Percentiles rank a stretch among this genome's conserved stretches.
Conservation (phyloP, 176 grass and related monocot species). For the Saccharum spontaneum region DNA sequence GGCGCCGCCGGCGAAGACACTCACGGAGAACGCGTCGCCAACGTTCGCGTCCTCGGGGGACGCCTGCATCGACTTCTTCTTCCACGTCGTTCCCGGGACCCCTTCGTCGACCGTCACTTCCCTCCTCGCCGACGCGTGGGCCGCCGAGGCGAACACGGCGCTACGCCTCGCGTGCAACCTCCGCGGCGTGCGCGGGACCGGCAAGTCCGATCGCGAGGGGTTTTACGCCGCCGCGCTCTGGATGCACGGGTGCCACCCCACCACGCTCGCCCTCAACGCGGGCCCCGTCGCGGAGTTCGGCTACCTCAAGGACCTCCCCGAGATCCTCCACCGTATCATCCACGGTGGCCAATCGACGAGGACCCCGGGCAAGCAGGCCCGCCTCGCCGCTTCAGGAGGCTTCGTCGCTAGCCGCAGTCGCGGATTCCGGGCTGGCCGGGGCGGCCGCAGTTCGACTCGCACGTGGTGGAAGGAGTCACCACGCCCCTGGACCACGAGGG, state of each 20-base stretch:
- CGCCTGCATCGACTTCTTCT: constrained; percentile 72
- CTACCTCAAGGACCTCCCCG: constrained; percentile 77
- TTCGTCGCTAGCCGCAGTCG: not conserved
- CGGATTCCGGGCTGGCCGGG: not conserved
- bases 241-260: constrained; percentile 61
- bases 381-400: not conserved
- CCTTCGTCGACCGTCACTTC: not conserved
- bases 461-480: not conserved
- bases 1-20: constrained; percentile 13
- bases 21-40: constrained; percentile 51
- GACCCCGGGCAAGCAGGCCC: constrained; percentile 20
- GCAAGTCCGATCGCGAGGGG: constrained; percentile 24
- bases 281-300: constrained; percentile 44
- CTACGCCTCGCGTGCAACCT: constrained; percentile 57
- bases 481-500: not conserved
- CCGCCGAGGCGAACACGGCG: constrained; percentile 28
- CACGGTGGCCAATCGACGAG: constrained; percentile 38
- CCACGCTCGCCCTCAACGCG: constrained; percentile 70
- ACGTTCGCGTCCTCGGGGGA: constrained; percentile 48
- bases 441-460: not conserved
- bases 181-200: constrained; percentile 22
- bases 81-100: constrained; percentile 55
- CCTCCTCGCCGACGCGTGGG: constrained; percentile 48
- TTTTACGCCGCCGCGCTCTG: constrained; percentile 26
- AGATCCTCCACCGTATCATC: constrained; percentile 73